phyloP scores from a whole-genome alignment of 2,329 filamentous ascomycete species.

The Botrytis galanthina region DNA sequence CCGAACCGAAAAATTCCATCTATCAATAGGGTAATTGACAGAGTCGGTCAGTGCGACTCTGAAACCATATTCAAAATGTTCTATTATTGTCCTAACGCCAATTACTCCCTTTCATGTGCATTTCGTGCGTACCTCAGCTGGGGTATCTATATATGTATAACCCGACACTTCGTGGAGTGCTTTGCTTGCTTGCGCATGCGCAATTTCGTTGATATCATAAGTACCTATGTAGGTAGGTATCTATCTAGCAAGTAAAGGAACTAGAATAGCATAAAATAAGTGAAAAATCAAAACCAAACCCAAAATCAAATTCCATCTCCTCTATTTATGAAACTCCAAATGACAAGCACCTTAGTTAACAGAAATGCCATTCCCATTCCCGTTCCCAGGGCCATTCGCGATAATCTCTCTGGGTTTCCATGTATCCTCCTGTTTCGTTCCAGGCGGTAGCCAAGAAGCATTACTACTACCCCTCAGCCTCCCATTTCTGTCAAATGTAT shows the following conservation, averaged over 20 bases:
- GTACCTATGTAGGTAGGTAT: neutral
- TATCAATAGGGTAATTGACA: neutral
- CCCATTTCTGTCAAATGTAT: slow-evolving; percentile 55
- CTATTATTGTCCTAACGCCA: neutral
- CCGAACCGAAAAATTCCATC: neutral
- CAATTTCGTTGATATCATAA: slow-evolving; percentile 8
- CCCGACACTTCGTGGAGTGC: neutral
- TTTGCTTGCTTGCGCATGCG: slow-evolving; percentile 10
- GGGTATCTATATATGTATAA: neutral
- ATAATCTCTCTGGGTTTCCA: slow-evolving; percentile 52
- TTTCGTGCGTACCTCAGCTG: neutral
- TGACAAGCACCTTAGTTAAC: neutral
- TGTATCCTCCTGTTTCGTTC: slow-evolving; percentile 82
- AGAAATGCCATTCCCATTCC: slow-evolving; percentile 15
- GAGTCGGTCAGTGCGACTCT: neutral
- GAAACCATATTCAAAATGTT: slow-evolving; percentile 8
- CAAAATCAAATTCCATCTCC: neutral
- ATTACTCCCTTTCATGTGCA: neutral
- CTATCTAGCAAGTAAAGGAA: neutral
- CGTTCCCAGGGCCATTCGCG: slow-evolving; percentile 13
- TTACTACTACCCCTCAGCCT: slow-evolving; percentile 47
- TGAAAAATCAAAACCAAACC: neutral
- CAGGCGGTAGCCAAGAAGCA: slow-evolving; percentile 67
- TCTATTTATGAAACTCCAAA: slow-evolving; percentile 11
- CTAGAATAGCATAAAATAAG: neutral